A percentile compares a stretch with the other conserved stretches of the same genome.
Conservation (phyloP, 83 land plant genomes). For the Thuja plicata region DNA sequence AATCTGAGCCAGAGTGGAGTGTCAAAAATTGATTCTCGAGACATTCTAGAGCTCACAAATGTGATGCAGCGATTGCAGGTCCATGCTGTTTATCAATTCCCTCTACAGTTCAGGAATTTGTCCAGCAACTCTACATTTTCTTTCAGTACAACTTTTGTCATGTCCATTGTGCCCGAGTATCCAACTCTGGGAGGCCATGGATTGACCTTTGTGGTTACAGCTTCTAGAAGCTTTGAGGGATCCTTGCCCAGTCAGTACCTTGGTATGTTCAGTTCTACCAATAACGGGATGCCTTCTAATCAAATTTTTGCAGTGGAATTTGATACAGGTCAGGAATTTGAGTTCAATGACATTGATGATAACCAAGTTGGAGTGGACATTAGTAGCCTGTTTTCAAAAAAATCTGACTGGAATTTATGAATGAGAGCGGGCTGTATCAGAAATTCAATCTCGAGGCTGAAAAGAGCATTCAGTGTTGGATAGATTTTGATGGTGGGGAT, state of each 20-base stretch:
- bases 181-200: no score
- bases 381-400: no score
- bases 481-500: conserved; percentile 15
- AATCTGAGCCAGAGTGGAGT: conserved; percentile 24
- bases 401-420: no score
- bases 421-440: no score
- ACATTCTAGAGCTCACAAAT: conserved; percentile 17
- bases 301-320: conserved; percentile 34
- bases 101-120: no score
- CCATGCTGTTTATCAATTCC: conserved; percentile 16
- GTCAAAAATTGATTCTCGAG: conserved; percentile 13
- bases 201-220: conserved; percentile 15
- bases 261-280: conserved; percentile 20
- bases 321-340: conserved; percentile 11
- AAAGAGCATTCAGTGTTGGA: conserved; percentile 22
- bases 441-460: conserved; percentile 20
- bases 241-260: no score
- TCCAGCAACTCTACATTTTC: no score
- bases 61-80: not conserved
- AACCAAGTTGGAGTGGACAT: no score
- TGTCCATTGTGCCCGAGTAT: no score
- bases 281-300: conserved; percentile 17
- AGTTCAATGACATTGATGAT: conserved; percentile 2
- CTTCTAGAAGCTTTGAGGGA: conserved; percentile 1
- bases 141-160: no score